phyloP scores from a whole-genome alignment of 1,139 yeast species.

The Spathaspora sp. region DNA sequence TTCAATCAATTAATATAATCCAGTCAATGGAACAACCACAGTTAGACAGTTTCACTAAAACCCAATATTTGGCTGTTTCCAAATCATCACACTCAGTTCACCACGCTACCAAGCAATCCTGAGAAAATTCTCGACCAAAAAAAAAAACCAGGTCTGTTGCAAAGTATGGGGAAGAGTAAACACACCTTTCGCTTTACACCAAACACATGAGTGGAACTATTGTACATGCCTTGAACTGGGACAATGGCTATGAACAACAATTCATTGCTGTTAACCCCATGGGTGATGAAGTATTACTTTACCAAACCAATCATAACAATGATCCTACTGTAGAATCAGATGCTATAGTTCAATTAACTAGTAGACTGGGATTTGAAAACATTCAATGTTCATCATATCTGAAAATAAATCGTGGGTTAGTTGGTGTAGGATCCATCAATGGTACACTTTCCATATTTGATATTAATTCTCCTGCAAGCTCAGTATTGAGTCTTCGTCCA shows the following conservation, averaged over 20 bases:
- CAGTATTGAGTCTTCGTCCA: constrained; percentile 53
- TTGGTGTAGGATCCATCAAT: constrained; percentile 72
- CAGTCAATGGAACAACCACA: no score
- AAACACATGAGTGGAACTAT: constrained; percentile 56
- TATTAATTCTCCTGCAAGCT: constrained; percentile 39
- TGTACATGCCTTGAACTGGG: constrained; percentile 62
- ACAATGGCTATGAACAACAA: constrained; percentile 50
- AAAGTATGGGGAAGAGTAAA: constrained; percentile 2
- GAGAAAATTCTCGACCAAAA: no score
- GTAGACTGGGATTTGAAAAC: constrained; percentile 66
- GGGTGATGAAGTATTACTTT: constrained; percentile 65
- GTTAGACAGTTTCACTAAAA: no score
- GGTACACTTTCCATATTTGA: constrained; percentile 70
- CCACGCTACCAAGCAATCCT: no score
- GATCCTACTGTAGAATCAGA: constrained; percentile 35
- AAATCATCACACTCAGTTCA: no score
- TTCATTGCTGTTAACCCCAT: constrained; percentile 65
- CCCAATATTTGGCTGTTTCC: no score
- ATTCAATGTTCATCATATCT: constrained; percentile 75
- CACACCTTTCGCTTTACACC: neutral
- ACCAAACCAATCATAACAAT: constrained; percentile 48
- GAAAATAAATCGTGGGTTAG: constrained; percentile 52
- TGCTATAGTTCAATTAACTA: constrained; percentile 46
- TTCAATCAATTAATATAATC: no score
- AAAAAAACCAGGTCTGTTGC: neutral